Conservation (phyloP, 176 grass and related monocot species). For the Eragrostis curvula region DNA sequence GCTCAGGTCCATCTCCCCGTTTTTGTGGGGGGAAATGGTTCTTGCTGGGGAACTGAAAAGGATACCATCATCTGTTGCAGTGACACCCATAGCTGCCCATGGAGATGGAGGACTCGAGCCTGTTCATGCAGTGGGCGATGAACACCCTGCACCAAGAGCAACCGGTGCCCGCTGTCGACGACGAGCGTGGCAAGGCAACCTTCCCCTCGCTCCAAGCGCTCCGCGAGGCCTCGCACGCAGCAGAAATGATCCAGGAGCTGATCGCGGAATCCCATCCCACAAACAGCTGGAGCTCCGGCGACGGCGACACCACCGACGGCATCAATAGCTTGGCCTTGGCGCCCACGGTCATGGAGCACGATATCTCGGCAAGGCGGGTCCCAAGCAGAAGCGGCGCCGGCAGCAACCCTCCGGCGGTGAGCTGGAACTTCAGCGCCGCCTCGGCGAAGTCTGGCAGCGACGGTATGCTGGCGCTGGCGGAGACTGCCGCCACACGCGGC, state of each 20-base stretch:
- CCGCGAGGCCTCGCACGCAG: neutral
- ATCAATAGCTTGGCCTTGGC: neutral
- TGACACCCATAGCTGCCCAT: neutral
- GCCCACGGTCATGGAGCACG: constrained; percentile 14
- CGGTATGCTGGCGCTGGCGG: neutral
- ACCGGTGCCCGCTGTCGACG: neutral
- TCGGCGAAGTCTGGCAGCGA: constrained; percentile 17
- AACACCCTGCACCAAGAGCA: constrained; percentile 41
- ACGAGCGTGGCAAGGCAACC: constrained; percentile 3
- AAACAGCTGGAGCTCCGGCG: constrained; percentile 46
- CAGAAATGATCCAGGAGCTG: constrained; percentile 13
- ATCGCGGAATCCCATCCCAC: neutral
- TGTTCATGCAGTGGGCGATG: constrained; percentile 58
- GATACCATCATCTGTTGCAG: neutral
- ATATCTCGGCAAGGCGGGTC: neutral
- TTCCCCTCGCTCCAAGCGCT: constrained; percentile 45
- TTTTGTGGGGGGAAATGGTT: neutral
- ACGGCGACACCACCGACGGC: constrained; percentile 4
- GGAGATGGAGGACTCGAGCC: constrained; percentile 35
- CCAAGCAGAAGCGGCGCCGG: neutral
- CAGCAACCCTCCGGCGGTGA: neutral
- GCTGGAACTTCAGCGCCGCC: constrained; percentile 57
- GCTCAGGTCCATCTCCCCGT: no score
- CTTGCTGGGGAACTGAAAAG: neutral
- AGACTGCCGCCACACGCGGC: neutral